Conservation (phyloP, 2,329 filamentous ascomycete genomes). For the Epichloe hybrida region DNA sequence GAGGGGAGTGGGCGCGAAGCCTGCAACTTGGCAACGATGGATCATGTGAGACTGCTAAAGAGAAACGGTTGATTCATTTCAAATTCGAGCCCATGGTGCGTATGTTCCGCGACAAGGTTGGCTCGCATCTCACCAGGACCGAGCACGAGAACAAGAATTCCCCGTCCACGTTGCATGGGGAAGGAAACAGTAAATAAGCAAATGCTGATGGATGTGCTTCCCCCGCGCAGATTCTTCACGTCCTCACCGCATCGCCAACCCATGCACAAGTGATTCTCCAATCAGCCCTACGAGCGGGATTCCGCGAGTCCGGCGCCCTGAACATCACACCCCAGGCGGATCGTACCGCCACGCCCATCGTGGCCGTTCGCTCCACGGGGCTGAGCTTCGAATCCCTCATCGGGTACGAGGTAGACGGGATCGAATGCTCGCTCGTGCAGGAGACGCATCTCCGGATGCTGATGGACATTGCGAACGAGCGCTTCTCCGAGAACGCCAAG, state of each 20-base stretch:
- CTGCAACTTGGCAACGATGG: conserved; percentile 13
- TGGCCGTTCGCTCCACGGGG: conserved; percentile 75
- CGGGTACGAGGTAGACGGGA: conserved; percentile 36
- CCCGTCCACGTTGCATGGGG: too few species aligned
- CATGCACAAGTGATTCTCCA: conserved; percentile 65
- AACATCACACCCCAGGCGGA: conserved; percentile 35
- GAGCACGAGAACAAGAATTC: too few species aligned
- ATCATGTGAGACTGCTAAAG: neutral
- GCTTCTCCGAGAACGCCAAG: conserved; percentile 56
- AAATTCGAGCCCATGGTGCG: conserved; percentile 92
- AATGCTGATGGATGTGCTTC: conserved; percentile 1
- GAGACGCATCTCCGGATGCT: conserved; percentile 55
- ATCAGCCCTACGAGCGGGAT: conserved; percentile 68
- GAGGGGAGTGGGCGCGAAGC: conserved; percentile 17
- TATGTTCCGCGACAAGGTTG: neutral
- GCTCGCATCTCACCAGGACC: neutral
- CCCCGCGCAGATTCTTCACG: conserved; percentile 69
- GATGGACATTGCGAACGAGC: conserved; percentile 56
- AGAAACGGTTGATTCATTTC: conserved; percentile 55
- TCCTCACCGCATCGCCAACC: conserved; percentile 61
- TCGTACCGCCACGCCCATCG: conserved; percentile 47
- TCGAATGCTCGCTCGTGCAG: conserved; percentile 39
- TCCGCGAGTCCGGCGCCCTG: conserved; percentile 79
- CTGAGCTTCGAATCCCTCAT: conserved; percentile 72
- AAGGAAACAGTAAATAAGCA: conserved; percentile 53